Evolutionary conservation across 169 alveolate species (phyloP), one percentile per base, ranked within the genome.

Genomic region (Eimeria falciformis): DNA sequence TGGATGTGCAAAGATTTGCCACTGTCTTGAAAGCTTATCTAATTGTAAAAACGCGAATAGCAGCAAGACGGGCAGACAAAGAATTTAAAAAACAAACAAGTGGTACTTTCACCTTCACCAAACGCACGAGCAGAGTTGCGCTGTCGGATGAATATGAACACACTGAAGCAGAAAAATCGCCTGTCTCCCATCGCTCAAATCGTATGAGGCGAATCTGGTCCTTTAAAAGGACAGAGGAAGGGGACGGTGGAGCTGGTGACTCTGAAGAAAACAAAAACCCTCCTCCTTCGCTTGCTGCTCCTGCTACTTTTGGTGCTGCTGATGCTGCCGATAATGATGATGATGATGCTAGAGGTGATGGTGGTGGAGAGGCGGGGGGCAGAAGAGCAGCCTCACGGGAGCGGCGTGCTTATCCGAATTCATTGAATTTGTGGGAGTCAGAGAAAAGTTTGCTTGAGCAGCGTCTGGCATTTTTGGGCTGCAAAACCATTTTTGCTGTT

Each of bases 401-500:
- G 7, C 50, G 33, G 11, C 69, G 23, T 25, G 45, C 23, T 21
- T 77, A 77, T 50, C 86, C 86, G 1, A 77, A 47, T 43, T 33
- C 43, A 45, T 3, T 77, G 68, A 47, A 23, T 40, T 65, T 43
- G 69, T 77, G 86, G 93, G 69, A 88, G 55, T 77, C 93, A 14
- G 23, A 45, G 18, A 46, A 62, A 53, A 40, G 33, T 12, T 45
- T 95, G 40, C 86, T 95, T 43, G 95, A 95, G 81, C 90, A 47
- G 87, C 90, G 96, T 45, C 53, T 95, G 62, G 58, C 71, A 29
- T 78, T 95, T 37, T 73, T 95, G 11, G 95, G 95, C 2, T 94
- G 94, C 78, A 92, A 90, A 29, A 50, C 87, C 1, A 81, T 95
- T 33, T 45, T 71, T 29, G 55, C 90, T 5, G 68, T 58, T 12